phyloP scores from a whole-genome alignment of 2,329 filamentous ascomycete genomes.

The Talaromyces marneffei region DNA sequence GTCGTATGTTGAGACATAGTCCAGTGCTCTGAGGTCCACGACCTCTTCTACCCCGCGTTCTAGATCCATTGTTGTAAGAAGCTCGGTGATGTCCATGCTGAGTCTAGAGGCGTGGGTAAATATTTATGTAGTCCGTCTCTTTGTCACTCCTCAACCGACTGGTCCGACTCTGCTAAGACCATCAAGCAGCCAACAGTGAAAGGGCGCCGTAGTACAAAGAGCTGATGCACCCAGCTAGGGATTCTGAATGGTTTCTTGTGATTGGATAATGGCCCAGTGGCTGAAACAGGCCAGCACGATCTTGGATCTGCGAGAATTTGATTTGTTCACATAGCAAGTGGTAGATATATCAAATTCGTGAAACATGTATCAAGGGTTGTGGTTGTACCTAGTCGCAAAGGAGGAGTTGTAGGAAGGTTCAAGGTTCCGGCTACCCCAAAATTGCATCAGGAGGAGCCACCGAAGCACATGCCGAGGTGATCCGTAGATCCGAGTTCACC shows the following conservation, averaged over 20 bases:
- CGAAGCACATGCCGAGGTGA: not conserved
- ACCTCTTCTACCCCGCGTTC: conserved; percentile 25
- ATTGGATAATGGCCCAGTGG: conserved; percentile 16
- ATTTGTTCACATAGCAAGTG: not conserved
- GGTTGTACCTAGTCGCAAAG: not conserved
- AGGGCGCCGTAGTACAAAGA: not conserved
- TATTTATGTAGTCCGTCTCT: not conserved
- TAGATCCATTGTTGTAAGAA: conserved; percentile 24
- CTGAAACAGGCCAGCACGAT: conserved; percentile 7
- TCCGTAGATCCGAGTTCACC: not conserved
- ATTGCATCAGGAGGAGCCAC: conserved; percentile 2
- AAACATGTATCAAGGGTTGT: not conserved
- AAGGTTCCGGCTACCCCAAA: conserved; percentile 5
- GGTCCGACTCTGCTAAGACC: not conserved
- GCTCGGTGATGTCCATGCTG: conserved; percentile 29
- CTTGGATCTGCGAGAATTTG: conserved; percentile 6
- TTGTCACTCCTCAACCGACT: not conserved
- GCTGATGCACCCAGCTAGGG: conserved; percentile 1
- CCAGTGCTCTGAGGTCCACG: conserved; percentile 53
- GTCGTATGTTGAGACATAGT: conserved; percentile 53
- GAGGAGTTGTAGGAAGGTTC: not conserved
- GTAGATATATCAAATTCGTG: not conserved
- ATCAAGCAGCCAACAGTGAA: not conserved
- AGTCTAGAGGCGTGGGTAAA: not conserved
- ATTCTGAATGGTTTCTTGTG: not conserved